A percentile compares a stretch with the other conserved stretches of the same genome.
Evolutionary conservation across 2,329 filamentous ascomycete genomes (phyloP).

Genomic region (Elsinoe ampelina): DNA sequence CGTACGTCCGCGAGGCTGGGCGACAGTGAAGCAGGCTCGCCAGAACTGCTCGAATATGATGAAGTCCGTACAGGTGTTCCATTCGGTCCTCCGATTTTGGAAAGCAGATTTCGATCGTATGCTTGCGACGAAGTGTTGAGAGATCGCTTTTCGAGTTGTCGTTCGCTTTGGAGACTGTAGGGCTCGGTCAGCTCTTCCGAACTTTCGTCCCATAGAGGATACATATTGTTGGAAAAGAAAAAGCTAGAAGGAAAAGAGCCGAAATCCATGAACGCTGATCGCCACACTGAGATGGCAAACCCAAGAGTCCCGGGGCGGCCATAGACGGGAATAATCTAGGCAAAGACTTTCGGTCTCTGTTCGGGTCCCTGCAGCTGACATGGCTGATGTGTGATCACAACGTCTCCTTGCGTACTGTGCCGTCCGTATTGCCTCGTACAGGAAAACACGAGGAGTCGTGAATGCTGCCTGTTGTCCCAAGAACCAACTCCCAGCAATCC

Average conservation of each 20-base stretch:
- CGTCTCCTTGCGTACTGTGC: neutral
- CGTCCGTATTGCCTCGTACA: neutral
- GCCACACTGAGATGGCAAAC: conserved; percentile 4
- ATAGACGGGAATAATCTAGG: neutral
- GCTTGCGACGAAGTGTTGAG: conserved; percentile 51
- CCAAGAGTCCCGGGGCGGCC: neutral
- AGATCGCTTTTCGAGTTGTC: conserved; percentile 48
- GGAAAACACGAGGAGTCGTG: neutral
- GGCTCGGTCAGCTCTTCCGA: neutral
- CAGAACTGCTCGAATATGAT: conserved; percentile 19
- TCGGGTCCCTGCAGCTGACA: neutral
- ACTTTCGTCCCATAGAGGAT: neutral
- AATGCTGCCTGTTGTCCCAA: no score
- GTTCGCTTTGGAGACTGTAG: conserved; percentile 49
- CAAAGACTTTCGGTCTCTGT: neutral
- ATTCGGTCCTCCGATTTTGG: conserved; percentile 52
- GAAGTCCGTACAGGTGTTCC: conserved; percentile 40
- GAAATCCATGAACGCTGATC: neutral
- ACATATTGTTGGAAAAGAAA: neutral
- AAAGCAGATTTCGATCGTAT: conserved; percentile 54
- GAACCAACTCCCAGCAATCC: no score
- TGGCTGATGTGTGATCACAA: conserved; percentile 1
- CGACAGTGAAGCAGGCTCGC: conserved; percentile 27
- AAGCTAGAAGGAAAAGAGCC: neutral
- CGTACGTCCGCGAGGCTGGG: conserved; percentile 33